Percentiles rank a stretch among this genome's conserved stretches.
phyloP scores from a whole-genome alignment of 1,284 basidiomycete species.

The Ganoderma lingzhi region DNA sequence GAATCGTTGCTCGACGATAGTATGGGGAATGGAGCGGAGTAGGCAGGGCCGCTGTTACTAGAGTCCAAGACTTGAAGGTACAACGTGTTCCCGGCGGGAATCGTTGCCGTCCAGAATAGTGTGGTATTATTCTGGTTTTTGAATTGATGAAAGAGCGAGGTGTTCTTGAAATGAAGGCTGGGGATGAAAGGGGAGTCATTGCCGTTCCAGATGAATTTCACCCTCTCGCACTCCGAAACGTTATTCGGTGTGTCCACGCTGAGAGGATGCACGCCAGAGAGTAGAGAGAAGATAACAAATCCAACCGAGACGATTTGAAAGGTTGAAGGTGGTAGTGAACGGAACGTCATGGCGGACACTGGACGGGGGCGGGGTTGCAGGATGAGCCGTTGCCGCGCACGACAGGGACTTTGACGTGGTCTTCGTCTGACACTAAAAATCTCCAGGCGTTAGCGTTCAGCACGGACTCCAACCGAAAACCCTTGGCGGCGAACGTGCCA shows the following conservation, averaged over 20 bases:
- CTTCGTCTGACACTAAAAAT: neutral
- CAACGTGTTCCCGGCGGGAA: neutral
- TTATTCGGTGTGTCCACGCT: neutral
- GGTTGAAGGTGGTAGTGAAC: neutral
- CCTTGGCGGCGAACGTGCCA: neutral
- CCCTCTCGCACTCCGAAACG: neutral
- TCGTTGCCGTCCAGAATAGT: neutral
- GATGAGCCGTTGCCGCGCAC: neutral
- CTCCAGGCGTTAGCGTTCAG: neutral
- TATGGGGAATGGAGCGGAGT: neutral
- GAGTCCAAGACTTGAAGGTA: neutral
- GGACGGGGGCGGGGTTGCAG: neutral
- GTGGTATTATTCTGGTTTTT: neutral
- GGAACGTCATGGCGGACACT: neutral
- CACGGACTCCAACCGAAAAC: neutral
- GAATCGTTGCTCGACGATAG: neutral
- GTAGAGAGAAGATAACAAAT: neutral
- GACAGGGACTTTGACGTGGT: neutral
- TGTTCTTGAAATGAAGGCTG: neutral
- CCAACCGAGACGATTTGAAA: neutral
- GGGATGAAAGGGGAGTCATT: neutral
- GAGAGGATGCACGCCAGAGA: neutral
- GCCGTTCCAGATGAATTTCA: neutral
- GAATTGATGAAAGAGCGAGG: neutral
- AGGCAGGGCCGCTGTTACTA: neutral